phyloP scores from a whole-genome alignment of 2,329 filamentous ascomycete species.

The Hyphodiscus sp. region DNA sequence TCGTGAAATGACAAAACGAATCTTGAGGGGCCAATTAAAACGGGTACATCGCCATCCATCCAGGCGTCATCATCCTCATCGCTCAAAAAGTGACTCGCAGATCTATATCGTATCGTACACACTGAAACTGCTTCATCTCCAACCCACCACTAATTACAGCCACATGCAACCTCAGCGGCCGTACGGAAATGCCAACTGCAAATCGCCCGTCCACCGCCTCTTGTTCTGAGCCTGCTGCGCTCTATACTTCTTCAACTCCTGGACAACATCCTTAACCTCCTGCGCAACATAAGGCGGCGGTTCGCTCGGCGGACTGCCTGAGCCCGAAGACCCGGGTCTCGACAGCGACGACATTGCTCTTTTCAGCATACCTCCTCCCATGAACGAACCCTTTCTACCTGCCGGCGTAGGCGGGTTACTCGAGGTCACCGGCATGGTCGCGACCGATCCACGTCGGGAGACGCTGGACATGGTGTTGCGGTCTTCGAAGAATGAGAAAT shows the following conservation, averaged over 20 bases:
- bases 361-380: background rate
- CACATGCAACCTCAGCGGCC: background rate
- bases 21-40: too few species aligned
- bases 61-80: too few species aligned
- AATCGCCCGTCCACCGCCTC: slow-evolving; percentile 14
- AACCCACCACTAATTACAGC: too few species aligned
- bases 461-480: background rate
- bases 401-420: background rate
- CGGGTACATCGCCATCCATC: too few species aligned
- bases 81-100: too few species aligned
- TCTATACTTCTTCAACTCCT: slow-evolving; percentile 15
- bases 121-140: too few species aligned
- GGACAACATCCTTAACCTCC: slow-evolving; percentile 11
- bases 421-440: background rate
- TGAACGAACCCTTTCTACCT: background rate
- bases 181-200: slow-evolving; percentile 4
- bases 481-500: slow-evolving; percentile 26
- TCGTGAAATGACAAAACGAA: too few species aligned
- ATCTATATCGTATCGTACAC: too few species aligned
- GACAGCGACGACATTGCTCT: background rate
- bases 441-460: background rate
- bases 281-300: background rate
- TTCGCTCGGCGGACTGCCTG: background rate
- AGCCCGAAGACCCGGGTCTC: background rate
- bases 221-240: background rate